Percentiles rank a stretch among this genome's conserved stretches.
phyloP scores from a whole-genome alignment of 768 basidiomycete species.

The Mycena alexandri region DNA sequence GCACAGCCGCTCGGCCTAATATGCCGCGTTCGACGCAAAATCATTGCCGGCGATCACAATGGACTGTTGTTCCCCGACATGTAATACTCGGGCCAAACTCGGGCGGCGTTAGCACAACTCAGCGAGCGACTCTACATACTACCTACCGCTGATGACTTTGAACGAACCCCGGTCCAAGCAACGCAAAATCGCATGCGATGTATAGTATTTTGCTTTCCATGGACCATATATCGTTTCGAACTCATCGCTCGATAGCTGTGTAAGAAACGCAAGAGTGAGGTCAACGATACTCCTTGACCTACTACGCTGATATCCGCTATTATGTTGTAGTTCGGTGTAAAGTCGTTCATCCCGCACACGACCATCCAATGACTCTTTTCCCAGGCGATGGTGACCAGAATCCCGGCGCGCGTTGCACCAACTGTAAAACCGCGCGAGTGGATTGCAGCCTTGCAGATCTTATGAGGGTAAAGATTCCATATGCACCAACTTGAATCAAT shows the following conservation, averaged over 20 bases:
- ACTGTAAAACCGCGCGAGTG: slow-evolving; percentile 67
- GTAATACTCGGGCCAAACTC: too few relatives aligned
- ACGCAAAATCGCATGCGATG: too few relatives aligned
- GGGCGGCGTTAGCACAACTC: too few relatives aligned
- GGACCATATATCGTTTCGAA: too few relatives aligned
- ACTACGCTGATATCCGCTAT: background rate
- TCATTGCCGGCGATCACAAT: too few relatives aligned
- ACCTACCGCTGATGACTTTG: too few relatives aligned
- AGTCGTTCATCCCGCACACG: slow-evolving; percentile 11
- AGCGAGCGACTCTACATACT: too few relatives aligned
- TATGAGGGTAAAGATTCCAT: slow-evolving; percentile 61
- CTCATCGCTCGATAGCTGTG: slow-evolving; percentile 74
- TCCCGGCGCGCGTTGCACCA: slow-evolving; percentile 72
- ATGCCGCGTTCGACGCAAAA: too few relatives aligned
- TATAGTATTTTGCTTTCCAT: too few relatives aligned
- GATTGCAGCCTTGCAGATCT: slow-evolving; percentile 79
- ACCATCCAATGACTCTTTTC: slow-evolving; percentile 23
- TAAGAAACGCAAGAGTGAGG: slow-evolving; percentile 76
- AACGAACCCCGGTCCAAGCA: too few relatives aligned
- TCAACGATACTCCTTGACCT: slow-evolving; percentile 31
- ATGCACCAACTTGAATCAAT: background rate
- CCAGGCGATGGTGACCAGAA: slow-evolving; percentile 76
- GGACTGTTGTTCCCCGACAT: too few relatives aligned
- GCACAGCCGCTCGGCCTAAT: too few relatives aligned
- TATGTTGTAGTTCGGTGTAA: slow-evolving; percentile 56